Conservation (phyloP, 257 asterid species). For the Leptodermis oblonga region DNA sequence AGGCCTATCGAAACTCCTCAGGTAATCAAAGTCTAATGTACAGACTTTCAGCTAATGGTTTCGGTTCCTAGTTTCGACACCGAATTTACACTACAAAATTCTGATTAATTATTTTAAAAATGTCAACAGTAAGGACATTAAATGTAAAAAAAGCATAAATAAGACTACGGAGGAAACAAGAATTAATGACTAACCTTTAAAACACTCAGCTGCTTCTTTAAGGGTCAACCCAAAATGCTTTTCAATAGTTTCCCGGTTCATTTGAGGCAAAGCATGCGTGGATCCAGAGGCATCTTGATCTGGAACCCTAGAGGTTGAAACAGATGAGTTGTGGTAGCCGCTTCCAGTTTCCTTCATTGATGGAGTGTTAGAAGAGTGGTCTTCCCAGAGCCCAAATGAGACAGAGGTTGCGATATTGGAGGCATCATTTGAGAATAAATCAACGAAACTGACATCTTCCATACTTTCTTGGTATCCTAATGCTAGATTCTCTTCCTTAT, state of each 20-base stretch:
- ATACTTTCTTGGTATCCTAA: not conserved
- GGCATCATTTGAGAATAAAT: not conserved
- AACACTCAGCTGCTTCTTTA: not conserved
- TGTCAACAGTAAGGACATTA: too few species aligned
- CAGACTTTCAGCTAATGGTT: too few species aligned
- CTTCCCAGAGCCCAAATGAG: not conserved
- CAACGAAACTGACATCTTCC: not conserved
- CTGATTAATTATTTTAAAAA: too few species aligned
- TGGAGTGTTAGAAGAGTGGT: not conserved
- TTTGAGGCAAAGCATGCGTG: too few species aligned
- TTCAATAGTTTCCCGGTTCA: not conserved
- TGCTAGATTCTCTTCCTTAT: too few species aligned
- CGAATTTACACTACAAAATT: too few species aligned
- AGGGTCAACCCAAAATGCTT: not conserved
- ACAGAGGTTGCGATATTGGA: not conserved
- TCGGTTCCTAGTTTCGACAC: too few species aligned
- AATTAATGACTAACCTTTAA: not conserved
- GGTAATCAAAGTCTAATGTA: too few species aligned
- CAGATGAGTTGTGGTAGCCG: not conserved
- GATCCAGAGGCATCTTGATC: not conserved
- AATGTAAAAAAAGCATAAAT: too few species aligned
- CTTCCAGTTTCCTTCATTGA: not conserved
- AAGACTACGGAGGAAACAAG: too few species aligned
- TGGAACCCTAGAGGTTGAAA: not conserved
- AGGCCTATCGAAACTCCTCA: too few species aligned